Percentiles rank a stretch among this genome's conserved stretches.
Conservation (phyloP, 2,329 filamentous ascomycete species). For the Xylariaceae sp. region DNA sequence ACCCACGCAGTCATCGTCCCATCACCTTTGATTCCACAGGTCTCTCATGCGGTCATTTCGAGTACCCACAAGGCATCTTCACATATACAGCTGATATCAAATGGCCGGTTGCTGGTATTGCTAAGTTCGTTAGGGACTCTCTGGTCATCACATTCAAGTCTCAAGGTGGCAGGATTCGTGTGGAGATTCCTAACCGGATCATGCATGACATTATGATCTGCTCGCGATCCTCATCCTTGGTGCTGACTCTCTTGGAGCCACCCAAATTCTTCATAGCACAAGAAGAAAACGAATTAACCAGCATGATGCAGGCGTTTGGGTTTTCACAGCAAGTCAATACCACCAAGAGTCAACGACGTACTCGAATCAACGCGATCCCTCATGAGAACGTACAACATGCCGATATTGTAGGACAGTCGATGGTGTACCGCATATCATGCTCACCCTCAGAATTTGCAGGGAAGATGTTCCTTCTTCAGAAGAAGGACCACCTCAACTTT, state of each 20-base stretch:
- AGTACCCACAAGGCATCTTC: conserved; percentile 33
- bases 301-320: conserved; percentile 14
- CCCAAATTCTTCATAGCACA: conserved; percentile 42
- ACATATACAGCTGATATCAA: conserved; percentile 40
- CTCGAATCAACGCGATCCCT: conserved; percentile 27
- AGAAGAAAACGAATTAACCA: conserved; percentile 2
- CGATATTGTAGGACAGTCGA: conserved; percentile 34
- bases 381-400: conserved; percentile 23
- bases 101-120: conserved; percentile 31
- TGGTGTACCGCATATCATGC: conserved; percentile 39
- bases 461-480: conserved; percentile 24
- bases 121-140: conserved; percentile 38
- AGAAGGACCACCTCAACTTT: conserved; percentile 22
- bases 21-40: conserved; percentile 16
- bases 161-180: conserved; percentile 17
- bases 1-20: conserved; percentile 7
- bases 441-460: conserved; percentile 21
- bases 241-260: conserved; percentile 47
- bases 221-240: conserved; percentile 33
- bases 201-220: conserved; percentile 42
- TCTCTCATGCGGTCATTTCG: conserved; percentile 45
- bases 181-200: conserved; percentile 47
- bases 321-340: background rate
- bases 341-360: conserved; percentile 14
- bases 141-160: conserved; percentile 35